Evolutionary conservation across 257 asterid species (phyloP).

Genomic region (Solanum tarapatanum): DNA sequence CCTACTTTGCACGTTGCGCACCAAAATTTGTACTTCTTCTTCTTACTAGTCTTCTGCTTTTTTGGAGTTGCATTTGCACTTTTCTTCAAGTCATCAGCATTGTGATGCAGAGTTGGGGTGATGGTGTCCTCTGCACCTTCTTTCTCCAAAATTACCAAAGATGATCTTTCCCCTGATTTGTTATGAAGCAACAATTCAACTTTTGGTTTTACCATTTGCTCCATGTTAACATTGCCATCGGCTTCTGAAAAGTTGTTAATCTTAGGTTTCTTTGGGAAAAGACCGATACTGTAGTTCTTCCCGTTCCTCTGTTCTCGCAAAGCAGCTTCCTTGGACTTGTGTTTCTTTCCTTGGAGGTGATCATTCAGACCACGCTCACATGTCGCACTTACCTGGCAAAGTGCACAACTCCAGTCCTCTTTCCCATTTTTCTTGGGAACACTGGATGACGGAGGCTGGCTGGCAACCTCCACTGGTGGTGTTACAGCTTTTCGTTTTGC

Average conservation of each 20-base stretch:
- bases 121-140: background rate
- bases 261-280: slow-evolving; percentile 15
- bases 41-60: background rate
- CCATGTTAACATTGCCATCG: background rate
- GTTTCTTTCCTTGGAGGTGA: slow-evolving; percentile 52
- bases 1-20: slow-evolving; percentile 47
- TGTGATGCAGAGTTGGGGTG: background rate
- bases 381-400: slow-evolving; percentile 37
- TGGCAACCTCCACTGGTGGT: slow-evolving; percentile 7
- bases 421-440: slow-evolving; percentile 19
- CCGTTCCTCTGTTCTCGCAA: slow-evolving; percentile 12
- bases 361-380: slow-evolving; percentile 22
- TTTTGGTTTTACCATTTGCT: background rate
- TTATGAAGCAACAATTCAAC: background rate
- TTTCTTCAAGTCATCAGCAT: background rate
- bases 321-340: slow-evolving; percentile 45
- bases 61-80: background rate
- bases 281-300: slow-evolving; percentile 23
- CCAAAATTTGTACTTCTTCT: slow-evolving; percentile 19
- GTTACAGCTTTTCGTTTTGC: slow-evolving; percentile 23
- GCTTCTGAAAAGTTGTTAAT: background rate
- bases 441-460: background rate
- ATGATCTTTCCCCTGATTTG: slow-evolving; percentile 3
- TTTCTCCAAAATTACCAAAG: background rate
- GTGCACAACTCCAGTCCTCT: slow-evolving; percentile 40